These are phyloP conservation scores for Fusarium drepaniforme DNA, from an alignment of 2,329 filamentous ascomycete species.

Conservation along the genomic window DNA sequence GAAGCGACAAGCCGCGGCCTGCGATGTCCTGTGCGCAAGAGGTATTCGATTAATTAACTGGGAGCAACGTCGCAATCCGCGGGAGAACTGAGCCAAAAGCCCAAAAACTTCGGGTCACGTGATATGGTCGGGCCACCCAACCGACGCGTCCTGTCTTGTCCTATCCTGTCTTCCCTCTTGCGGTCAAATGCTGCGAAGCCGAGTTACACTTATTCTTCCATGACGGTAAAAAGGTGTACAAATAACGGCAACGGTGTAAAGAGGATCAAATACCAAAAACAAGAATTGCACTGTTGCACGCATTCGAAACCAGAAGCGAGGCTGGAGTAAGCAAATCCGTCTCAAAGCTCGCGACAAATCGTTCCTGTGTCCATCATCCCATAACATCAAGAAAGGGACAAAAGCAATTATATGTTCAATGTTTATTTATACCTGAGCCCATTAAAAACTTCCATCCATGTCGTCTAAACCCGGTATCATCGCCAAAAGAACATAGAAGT, in stretches of 20 bases:
- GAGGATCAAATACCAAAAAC: not conserved
- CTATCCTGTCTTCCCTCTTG: not conserved
- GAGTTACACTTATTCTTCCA: not conserved
- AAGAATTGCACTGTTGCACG: slow-evolving; percentile 16
- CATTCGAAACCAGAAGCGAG: slow-evolving; percentile 10
- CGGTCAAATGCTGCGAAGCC: not conserved
- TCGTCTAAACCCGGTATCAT: slow-evolving; percentile 12
- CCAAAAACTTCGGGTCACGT: slow-evolving; percentile 39
- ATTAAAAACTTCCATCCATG: not conserved
- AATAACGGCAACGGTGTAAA: slow-evolving; percentile 12
- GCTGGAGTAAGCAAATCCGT: slow-evolving; percentile 4
- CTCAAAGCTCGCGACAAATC: slow-evolving; percentile 1
- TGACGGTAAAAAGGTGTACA: not conserved
- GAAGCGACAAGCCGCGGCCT: slow-evolving; percentile 47
- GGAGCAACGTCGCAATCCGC: slow-evolving; percentile 45
- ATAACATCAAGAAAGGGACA: not conserved
- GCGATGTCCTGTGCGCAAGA: slow-evolving; percentile 47
- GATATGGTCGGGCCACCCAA: slow-evolving; percentile 33
- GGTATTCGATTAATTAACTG: slow-evolving; percentile 40
- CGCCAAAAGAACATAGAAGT: not conserved
- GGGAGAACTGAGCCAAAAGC: slow-evolving; percentile 42
- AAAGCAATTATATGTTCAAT: not conserved
- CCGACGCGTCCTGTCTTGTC: too few relatives aligned
- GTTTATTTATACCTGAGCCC: not conserved
- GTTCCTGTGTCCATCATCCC: not conserved